Base-by-base conservation (phyloP, 2,329 filamentous ascomycete species). In the Huntiella bhutanensis region DNA sequence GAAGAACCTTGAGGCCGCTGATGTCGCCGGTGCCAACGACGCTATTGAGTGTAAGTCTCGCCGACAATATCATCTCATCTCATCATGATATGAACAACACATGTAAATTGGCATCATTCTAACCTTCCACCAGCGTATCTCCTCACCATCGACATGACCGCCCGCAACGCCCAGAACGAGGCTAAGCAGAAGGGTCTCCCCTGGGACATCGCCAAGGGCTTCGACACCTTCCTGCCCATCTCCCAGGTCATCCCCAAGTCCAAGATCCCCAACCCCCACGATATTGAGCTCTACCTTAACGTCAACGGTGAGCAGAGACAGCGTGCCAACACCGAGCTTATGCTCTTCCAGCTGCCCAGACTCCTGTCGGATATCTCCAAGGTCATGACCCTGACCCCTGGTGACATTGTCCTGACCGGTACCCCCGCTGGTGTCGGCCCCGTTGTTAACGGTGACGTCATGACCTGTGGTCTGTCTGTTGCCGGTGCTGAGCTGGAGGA, bases 131-230 rank as follows among this genome's bases (percentile, higher is more conserved):
- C 50, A 85, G 83, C 76, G 56, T 98, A 96, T 62, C 74, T 88
- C 53, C 71, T 96, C 41, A 78, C 82, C 55, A 95, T 98, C 57
- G 91, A 98, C 64, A 92, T 98, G 84, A 98, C 91, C 7, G 91
- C 82, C 1, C 82, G 91, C 53, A 96, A 96, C 62, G 75, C 84
- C 5, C 91, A 98, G 65, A 83, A 94, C 55, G 86, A 95, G 66
- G 88, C 88, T 53, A 98, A 96, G 75, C 85, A 82, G 65, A 94
- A 91, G 69, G 86, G 91, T 33, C 77, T 96, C 12, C 91, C 91
- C 5, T 98, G 91, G 91, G 77, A 79, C 56, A 95, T 95, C 54
- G 81, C 84, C 54, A 98, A 98, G 68, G 91, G 91, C 41, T 98
- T 96, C 60, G 91, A 98, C 62, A 96, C 91, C 3, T 98, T 98